Percentiles rank a stretch among this genome's conserved stretches.
Conservation (phyloP, 1,284 basidiomycete genomes). For the Ceratorhiza oryzae-sativae region DNA sequence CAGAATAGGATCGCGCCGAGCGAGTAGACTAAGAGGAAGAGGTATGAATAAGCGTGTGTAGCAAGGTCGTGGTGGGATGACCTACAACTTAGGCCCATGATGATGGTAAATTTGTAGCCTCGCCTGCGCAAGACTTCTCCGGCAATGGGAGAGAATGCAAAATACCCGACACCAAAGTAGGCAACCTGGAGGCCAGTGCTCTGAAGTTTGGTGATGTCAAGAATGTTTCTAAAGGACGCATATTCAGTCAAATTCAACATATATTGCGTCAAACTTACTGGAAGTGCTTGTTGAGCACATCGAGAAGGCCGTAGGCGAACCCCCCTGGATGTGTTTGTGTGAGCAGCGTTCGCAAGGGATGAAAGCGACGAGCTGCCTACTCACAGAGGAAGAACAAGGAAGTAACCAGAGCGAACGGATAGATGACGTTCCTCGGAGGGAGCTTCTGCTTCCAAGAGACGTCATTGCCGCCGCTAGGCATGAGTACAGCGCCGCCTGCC, state of each 20-base stretch:
- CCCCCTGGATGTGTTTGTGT: constrained; percentile 1
- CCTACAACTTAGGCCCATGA: constrained; percentile 39
- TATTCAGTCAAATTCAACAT: too few species aligned
- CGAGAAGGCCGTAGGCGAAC: constrained; percentile 61
- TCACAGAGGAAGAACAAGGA: constrained; percentile 81
- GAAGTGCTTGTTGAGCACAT: constrained; percentile 85
- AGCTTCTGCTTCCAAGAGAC: constrained; percentile 26
- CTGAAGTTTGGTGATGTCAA: constrained; percentile 75
- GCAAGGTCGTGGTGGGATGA: constrained; percentile 12
- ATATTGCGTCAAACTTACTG: too few species aligned
- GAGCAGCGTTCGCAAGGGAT: neutral
- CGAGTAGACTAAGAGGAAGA: constrained; percentile 61
- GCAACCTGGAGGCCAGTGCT: constrained; percentile 86
- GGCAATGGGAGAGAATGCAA: constrained; percentile 67
- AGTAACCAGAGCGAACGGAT: constrained; percentile 75
- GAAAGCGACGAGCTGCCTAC: constrained; percentile 44
- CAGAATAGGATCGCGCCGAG: constrained; percentile 77
- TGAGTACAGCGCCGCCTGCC: constrained; percentile 36
- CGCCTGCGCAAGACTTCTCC: constrained; percentile 59
- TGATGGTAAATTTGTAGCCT: constrained; percentile 56
- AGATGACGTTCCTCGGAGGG: constrained; percentile 45
- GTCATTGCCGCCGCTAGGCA: constrained; percentile 31
- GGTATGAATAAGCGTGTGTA: constrained; percentile 75
- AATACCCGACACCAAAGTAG: constrained; percentile 74
- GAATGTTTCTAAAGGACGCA: too few species aligned